Conservation (phyloP, 768 basidiomycete species). For the Amanita pseudoporphyria region DNA sequence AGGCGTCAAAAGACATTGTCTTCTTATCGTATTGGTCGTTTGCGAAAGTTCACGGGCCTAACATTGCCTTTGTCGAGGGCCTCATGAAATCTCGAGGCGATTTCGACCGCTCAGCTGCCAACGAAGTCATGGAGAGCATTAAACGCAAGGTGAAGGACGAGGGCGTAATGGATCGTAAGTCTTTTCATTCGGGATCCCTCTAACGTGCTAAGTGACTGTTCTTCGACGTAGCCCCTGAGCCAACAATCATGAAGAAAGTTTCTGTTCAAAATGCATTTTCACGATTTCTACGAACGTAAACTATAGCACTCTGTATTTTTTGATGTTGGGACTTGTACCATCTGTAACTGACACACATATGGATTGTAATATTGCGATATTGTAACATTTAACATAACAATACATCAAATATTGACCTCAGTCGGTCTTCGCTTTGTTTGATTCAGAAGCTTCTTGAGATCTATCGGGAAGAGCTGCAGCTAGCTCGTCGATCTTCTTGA, state of each 20-base stretch:
- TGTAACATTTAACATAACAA: conserved; percentile 12
- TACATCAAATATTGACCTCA: conserved; percentile 1
- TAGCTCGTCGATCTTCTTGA: conserved; percentile 86
- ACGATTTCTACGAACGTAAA: conserved; percentile 54
- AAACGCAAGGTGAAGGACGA: conserved; percentile 92
- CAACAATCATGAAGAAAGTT: conserved; percentile 89
- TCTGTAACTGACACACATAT: not conserved
- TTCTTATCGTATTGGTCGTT: conserved; percentile 94
- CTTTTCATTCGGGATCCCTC: not conserved
- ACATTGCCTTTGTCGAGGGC: conserved; percentile 83
- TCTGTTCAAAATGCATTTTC: conserved; percentile 67
- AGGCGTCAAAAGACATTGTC: conserved; percentile 80
- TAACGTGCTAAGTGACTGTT: not conserved
- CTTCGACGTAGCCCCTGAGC: conserved; percentile 57
- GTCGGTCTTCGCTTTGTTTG: conserved; percentile 22
- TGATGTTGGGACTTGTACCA: not conserved
- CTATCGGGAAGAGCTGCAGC: conserved; percentile 70
- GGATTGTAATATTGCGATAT: conserved; percentile 11
- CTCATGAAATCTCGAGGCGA: conserved; percentile 87
- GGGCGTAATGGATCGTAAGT: conserved; percentile 70
- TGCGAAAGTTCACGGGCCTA: conserved; percentile 89
- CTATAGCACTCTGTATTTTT: conserved; percentile 4
- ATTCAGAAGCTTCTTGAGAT: conserved; percentile 25
- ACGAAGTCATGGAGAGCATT: conserved; percentile 89
- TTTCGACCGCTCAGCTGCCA: conserved; percentile 78